These are phyloP conservation scores for Globisporangium acanthophoron DNA, from an alignment of 352 stramenopile species.

Conservation along the genomic window DNA sequence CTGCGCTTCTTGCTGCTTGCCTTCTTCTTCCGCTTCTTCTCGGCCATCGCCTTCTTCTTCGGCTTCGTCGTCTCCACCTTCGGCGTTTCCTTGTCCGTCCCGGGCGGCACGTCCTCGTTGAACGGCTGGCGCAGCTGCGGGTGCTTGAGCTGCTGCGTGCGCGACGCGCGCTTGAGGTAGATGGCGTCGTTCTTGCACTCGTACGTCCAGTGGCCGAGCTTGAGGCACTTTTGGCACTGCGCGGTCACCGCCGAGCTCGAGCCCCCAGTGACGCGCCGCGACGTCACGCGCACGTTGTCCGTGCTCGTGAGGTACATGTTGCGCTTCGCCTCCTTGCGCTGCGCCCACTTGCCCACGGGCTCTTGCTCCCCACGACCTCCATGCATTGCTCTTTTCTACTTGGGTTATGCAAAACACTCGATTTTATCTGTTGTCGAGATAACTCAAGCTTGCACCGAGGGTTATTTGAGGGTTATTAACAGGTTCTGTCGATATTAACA, in stretches of 20 bases:
- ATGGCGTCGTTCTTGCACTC: constrained; percentile 85
- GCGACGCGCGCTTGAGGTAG: constrained; percentile 73
- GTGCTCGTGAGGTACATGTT: constrained; percentile 86
- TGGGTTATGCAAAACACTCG: background rate
- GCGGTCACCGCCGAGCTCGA: constrained; percentile 20
- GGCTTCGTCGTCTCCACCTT: constrained; percentile 10
- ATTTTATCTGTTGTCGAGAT: no score
- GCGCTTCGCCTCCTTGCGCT: constrained; percentile 66
- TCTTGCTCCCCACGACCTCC: constrained; percentile 25
- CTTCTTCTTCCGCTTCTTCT: constrained; percentile 14
- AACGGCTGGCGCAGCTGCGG: constrained; percentile 78
- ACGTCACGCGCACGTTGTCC: constrained; percentile 54
- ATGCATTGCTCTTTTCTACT: constrained; percentile 17
- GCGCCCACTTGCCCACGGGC: constrained; percentile 54
- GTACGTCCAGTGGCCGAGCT: constrained; percentile 78
- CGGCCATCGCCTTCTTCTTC: constrained; percentile 12
- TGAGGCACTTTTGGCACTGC: constrained; percentile 84
- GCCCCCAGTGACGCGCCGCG: constrained; percentile 21
- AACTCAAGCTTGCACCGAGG: no score
- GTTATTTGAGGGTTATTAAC: no score
- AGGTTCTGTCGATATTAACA: no score
- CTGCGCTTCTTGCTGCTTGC: constrained; percentile 8
- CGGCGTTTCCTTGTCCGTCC: constrained; percentile 17
- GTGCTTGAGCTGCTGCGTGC: constrained; percentile 75
- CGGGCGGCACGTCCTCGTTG: constrained; percentile 69